phyloP scores from a whole-genome alignment of 306 rosid species.

The Cucurbita pepo region DNA sequence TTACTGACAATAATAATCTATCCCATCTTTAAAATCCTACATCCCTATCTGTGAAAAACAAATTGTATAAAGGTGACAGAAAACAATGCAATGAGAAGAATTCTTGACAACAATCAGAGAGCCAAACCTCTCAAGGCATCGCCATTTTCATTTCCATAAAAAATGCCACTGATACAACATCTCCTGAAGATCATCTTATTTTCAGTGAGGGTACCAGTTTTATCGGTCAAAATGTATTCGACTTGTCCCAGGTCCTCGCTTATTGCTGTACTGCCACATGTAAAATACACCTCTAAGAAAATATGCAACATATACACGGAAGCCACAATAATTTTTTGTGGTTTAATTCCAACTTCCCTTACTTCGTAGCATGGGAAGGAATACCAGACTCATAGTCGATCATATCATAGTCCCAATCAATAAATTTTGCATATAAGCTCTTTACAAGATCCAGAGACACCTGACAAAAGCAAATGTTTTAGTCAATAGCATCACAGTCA shows the following conservation, averaged over 20 bases:
- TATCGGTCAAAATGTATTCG: conserved; percentile 96
- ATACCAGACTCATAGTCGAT: conserved; percentile 67
- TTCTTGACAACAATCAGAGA: background rate
- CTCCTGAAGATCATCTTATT: conserved; percentile 95
- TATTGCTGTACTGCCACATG: conserved; percentile 97
- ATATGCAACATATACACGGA: background rate
- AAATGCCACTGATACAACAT: conserved; percentile 69
- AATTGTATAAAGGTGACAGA: background rate
- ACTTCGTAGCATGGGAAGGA: conserved; percentile 94
- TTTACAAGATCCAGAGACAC: conserved; percentile 94
- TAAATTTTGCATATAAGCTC: conserved; percentile 92
- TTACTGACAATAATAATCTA: background rate
- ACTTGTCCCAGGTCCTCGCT: conserved; percentile 99
- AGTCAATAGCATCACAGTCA: background rate
- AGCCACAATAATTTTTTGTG: background rate
- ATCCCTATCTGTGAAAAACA: background rate
- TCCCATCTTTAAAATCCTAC: background rate
- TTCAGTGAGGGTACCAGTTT: conserved; percentile 94
- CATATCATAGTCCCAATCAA: conserved; percentile 92
- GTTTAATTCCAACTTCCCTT: conserved; percentile 19
- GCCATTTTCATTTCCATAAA: conserved; percentile 82
- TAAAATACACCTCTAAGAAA: conserved; percentile 29
- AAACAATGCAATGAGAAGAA: conserved; percentile 10
- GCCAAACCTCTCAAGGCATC: conserved; percentile 80
- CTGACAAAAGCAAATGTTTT: conserved; percentile 27